phyloP scores from a whole-genome alignment of 2,329 filamentous ascomycete genomes.

The Paracoccidioides lutzii region DNA sequence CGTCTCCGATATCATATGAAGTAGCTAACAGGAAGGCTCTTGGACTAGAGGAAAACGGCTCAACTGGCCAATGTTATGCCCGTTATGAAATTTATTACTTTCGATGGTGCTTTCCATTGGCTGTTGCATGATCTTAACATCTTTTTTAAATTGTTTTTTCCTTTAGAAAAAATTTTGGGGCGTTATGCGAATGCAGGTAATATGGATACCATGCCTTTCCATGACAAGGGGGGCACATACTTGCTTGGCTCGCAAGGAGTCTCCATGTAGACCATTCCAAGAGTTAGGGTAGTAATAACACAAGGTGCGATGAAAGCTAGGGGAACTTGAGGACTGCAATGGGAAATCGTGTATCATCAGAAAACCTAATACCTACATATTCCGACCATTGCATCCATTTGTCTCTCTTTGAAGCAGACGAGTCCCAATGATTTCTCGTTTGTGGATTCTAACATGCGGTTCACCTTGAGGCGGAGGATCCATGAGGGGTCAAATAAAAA shows the following conservation, averaged over 20 bases:
- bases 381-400: background rate
- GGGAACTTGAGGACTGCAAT: background rate
- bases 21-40: background rate
- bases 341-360: background rate
- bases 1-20: constrained; percentile 1
- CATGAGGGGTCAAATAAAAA: background rate
- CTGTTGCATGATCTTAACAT: background rate
- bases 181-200: constrained; percentile 1
- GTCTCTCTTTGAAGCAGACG: background rate
- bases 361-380: background rate
- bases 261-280: background rate
- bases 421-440: background rate
- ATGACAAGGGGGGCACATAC: background rate
- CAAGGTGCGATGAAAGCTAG: background rate
- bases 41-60: background rate
- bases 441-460: background rate
- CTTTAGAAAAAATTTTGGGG: background rate
- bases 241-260: background rate
- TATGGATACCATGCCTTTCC: constrained; percentile 1
- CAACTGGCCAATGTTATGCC: background rate
- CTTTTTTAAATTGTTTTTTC: background rate
- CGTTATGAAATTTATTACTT: background rate
- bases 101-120: background rate
- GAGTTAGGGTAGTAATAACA: background rate
- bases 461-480: background rate